Percentiles rank a stretch among this genome's conserved stretches.
Conservation (phyloP, 768 basidiomycete species). For the Lactarius sanguifluus region DNA sequence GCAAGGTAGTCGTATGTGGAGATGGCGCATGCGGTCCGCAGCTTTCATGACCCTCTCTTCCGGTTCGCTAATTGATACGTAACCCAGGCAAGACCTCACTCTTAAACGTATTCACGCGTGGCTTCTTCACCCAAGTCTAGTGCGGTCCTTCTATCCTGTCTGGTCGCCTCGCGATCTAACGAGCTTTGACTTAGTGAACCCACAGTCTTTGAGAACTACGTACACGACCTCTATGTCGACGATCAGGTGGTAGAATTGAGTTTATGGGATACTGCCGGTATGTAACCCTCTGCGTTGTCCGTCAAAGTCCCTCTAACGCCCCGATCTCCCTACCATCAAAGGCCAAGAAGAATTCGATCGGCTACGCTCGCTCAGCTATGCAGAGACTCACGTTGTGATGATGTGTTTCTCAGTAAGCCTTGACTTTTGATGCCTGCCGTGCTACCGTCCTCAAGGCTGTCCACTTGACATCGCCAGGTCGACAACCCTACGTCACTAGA, state of each 20-base stretch:
- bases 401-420: conserved; percentile 85
- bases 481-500: conserved; percentile 95
- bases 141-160: conserved; percentile 41
- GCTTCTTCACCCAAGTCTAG: conserved; percentile 95
- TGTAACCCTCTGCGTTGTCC: conserved; percentile 26
- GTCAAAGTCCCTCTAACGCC: conserved; percentile 9
- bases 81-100: conserved; percentile 74
- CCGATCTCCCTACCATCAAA: conserved; percentile 40
- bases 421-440: neutral
- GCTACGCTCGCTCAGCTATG: conserved; percentile 90
- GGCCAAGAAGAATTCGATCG: conserved; percentile 97
- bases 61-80: conserved; percentile 20
- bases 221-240: conserved; percentile 85
- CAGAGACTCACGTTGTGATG: conserved; percentile 96
- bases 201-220: conserved; percentile 97
- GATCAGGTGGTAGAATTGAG: conserved; percentile 88
- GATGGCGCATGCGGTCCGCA: conserved; percentile 90
- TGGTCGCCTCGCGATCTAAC: neutral
- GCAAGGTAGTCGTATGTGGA: conserved; percentile 87
- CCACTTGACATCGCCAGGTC: conserved; percentile 47
- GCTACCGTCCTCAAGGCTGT: conserved; percentile 25
- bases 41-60: conserved; percentile 3
- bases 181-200: conserved; percentile 58
- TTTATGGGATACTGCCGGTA: conserved; percentile 97
- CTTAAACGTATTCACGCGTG: conserved; percentile 84